Conservation (phyloP, 208 protist species). For the Wallacemonas sp. region DNA sequence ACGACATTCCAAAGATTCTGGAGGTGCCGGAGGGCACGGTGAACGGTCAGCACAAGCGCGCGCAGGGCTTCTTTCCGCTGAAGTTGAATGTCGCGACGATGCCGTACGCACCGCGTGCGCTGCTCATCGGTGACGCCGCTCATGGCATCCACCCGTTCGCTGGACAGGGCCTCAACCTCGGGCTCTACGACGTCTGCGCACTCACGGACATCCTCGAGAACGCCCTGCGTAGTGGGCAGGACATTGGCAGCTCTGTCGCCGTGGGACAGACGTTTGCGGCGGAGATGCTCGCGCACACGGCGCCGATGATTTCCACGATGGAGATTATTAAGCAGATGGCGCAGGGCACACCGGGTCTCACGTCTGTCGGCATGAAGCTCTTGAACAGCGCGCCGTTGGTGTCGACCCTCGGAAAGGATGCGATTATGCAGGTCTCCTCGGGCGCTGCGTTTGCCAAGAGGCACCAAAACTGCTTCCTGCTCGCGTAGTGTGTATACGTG, state of each 20-base stretch:
- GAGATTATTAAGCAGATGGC: constrained; percentile 72
- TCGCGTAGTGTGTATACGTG: constrained; percentile 22
- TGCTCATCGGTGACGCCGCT: constrained; percentile 87
- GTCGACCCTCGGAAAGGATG: constrained; percentile 75
- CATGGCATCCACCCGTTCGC: constrained; percentile 93
- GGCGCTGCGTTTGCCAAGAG: constrained; percentile 66
- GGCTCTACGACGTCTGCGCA: constrained; percentile 85
- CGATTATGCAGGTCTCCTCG: constrained; percentile 77
- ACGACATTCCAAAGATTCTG: constrained; percentile 74
- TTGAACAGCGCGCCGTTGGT: constrained; percentile 67
- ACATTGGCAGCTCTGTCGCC: constrained; percentile 71
- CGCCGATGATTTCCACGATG: constrained; percentile 77
- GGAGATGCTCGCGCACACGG: constrained; percentile 77
- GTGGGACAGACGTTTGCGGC: constrained; percentile 75
- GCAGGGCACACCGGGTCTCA: constrained; percentile 44
- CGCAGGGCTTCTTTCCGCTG: constrained; percentile 76
- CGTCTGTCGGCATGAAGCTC: constrained; percentile 66
- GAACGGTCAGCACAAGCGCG: constrained; percentile 42
- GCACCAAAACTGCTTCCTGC: constrained; percentile 58
- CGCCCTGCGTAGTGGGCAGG: constrained; percentile 67
- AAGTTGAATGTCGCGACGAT: constrained; percentile 62
- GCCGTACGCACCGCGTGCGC: constrained; percentile 57
- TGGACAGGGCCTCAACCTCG: constrained; percentile 92
- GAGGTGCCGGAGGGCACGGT: constrained; percentile 60
- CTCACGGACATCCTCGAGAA: constrained; percentile 62